These are phyloP conservation scores for Zygosaccharomyces sapae DNA, from an alignment of 1,139 yeast species.

Conservation along the genomic window DNA sequence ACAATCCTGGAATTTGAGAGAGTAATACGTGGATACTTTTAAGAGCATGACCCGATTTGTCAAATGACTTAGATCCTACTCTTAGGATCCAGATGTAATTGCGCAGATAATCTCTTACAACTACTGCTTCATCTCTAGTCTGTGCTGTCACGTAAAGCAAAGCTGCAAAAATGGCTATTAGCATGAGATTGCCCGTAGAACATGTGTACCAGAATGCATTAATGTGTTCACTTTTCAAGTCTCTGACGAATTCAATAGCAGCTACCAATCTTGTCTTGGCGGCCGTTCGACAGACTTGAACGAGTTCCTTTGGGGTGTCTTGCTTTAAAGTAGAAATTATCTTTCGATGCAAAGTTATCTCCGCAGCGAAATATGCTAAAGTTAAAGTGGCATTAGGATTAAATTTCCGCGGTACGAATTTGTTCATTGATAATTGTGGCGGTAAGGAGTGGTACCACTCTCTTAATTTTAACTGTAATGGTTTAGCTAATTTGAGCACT, in stretches of 20 bases:
- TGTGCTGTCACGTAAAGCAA: conserved; percentile 62
- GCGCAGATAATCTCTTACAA: conserved; percentile 62
- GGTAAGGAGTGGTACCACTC: conserved; percentile 86
- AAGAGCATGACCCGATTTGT: conserved; percentile 67
- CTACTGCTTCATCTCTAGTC: conserved; percentile 55
- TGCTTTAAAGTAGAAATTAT: conserved; percentile 58
- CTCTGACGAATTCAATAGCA: conserved; percentile 73
- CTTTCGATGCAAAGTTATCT: conserved; percentile 75
- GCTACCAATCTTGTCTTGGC: conserved; percentile 78
- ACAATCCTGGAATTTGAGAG: conserved; percentile 62
- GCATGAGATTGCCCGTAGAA: conserved; percentile 68
- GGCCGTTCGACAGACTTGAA: conserved; percentile 73
- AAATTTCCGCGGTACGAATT: conserved; percentile 55
- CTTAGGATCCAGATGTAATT: conserved; percentile 73
- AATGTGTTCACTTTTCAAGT: conserved; percentile 72
- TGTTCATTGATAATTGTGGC: conserved; percentile 58
- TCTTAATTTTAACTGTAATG: conserved; percentile 71
- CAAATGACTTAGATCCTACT: conserved; percentile 69
- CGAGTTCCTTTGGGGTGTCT: conserved; percentile 56
- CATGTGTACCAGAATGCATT: conserved; percentile 88
- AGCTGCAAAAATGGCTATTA: conserved; percentile 85
- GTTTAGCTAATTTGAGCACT: conserved; percentile 73
- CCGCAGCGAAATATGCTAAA: conserved; percentile 82
- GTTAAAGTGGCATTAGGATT: conserved; percentile 74
- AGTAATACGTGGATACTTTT: conserved; percentile 61